Percentiles rank a stretch among this genome's conserved stretches.
phyloP scores from a whole-genome alignment of 148 eudicot genomes.

The Cornus suecica region DNA sequence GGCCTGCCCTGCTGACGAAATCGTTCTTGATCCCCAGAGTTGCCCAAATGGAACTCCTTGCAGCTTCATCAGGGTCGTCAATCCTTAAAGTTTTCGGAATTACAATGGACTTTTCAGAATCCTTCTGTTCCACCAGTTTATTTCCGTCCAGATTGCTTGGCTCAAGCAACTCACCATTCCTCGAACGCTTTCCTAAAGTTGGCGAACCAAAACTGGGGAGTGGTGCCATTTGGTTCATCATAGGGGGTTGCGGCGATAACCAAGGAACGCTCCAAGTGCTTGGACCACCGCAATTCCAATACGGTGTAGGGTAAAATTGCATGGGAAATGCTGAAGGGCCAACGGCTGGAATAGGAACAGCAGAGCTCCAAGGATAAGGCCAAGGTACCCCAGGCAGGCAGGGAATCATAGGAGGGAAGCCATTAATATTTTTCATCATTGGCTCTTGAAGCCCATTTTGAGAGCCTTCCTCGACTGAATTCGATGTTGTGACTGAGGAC shows the following conservation, averaged over 20 bases:
- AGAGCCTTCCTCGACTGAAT: slow-evolving; percentile 32
- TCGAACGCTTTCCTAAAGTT: slow-evolving; percentile 69
- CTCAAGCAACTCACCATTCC: slow-evolving; percentile 56
- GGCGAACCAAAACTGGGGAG: slow-evolving; percentile 41
- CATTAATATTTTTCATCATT: slow-evolving; percentile 30
- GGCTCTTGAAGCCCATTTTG: slow-evolving; percentile 31
- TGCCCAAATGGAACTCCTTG: slow-evolving; percentile 89
- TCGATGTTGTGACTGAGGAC: slow-evolving; percentile 40
- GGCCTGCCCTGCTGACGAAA: slow-evolving; percentile 39
- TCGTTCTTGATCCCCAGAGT: slow-evolving; percentile 89
- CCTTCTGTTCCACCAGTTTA: slow-evolving; percentile 23
- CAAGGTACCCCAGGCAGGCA: slow-evolving; percentile 57
- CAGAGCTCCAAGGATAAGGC: slow-evolving; percentile 71
- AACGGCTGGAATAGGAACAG: slow-evolving; percentile 51
- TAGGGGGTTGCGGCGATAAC: slow-evolving; percentile 29
- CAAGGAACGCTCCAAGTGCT: slow-evolving; percentile 62
- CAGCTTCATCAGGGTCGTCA: slow-evolving; percentile 92
- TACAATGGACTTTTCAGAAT: slow-evolving; percentile 37
- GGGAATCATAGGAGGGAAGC: slow-evolving; percentile 46
- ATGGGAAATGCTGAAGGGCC: slow-evolving; percentile 52
- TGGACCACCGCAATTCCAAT: slow-evolving; percentile 61
- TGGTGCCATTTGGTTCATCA: slow-evolving; percentile 30
- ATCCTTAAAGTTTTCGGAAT: slow-evolving; percentile 84
- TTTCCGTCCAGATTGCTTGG: slow-evolving; percentile 22
- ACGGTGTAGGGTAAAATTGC: slow-evolving; percentile 67